Base-by-base conservation (phyloP, 768 basidiomycete genomes). In the Lactarius tabidus region DNA sequence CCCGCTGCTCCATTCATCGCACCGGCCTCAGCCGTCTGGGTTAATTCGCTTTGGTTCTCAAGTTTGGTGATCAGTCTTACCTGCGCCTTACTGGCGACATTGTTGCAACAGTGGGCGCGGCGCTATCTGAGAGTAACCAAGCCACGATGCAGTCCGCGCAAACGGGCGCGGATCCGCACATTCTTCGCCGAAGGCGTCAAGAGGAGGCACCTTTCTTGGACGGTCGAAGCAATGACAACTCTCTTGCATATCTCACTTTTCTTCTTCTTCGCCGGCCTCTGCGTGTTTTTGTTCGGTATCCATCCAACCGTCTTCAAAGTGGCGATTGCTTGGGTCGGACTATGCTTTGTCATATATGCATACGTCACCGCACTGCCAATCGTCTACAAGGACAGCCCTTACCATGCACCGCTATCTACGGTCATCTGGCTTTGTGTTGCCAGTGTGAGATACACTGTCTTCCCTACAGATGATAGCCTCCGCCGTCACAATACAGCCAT, bases 191-290 rank as follows among this genome's bases (percentile, higher is more conserved):
- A 56, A 23, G 64, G 64, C 8, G 35, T 65, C 17, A 29, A 60
- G 2, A 59, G 29, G 20, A 31, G 55, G 17, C 38, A 60, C 7
- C 33, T 65, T 41, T 31, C 52, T 4, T 23, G 26, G 57, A 53
- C 20, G 3, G 53, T 65, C 15, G 58, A 60, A 35, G 59, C 59
- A 14, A 17, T 68, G 5, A 64, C 67, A 9, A 12, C 58, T 0
- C 26, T 68, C 18, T 26, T 68, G 8, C 64, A 66, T n/a, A 28
- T 66, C 14, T 65, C 67, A 5, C 52, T 66, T 28, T 66, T 59
- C 60, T 43, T 68, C 4, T 68, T 68, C 56, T 57, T 68, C n/a
- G n/a, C 35, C 12, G 65, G 67, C 10, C 67, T 68, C 9, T 1
- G 41, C 31, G 17, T 60, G 7, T 66, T 60, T 31, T 33, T 68